A percentile compares a stretch with the other conserved stretches of the same genome.
These are phyloP conservation scores for Isochrysis galbana DNA, from an alignment of 78 protist genomes.

Conservation along the genomic window DNA sequence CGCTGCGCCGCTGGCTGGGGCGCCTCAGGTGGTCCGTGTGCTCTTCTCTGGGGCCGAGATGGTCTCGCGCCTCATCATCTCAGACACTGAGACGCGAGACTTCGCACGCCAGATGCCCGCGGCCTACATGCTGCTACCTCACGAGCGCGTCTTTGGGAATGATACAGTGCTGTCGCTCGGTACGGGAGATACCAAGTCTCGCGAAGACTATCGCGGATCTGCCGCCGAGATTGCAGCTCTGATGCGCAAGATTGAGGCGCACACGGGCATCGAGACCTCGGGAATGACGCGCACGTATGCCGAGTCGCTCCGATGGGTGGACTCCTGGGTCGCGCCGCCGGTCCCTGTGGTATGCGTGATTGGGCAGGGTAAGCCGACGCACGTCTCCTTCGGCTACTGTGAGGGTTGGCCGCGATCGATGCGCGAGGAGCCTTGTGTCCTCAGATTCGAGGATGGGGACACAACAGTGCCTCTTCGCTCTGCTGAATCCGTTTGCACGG, in stretches of 20 bases:
- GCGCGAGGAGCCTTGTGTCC: background rate
- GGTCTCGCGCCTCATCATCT: background rate
- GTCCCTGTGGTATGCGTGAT: background rate
- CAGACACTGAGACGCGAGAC: background rate
- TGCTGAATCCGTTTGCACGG: background rate
- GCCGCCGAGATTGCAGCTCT: background rate
- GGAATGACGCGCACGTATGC: background rate
- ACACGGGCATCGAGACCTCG: background rate
- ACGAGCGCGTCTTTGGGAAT: background rate
- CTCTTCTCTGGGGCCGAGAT: background rate
- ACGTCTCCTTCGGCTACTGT: background rate
- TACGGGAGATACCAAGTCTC: background rate
- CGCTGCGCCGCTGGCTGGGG: background rate
- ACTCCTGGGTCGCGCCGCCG: background rate
- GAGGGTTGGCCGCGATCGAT: background rate
- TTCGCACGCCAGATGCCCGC: background rate
- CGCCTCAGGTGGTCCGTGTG: background rate
- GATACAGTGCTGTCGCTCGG: background rate
- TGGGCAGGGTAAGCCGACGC: background rate
- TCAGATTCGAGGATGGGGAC: background rate
- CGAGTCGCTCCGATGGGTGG: background rate
- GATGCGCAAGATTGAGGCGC: background rate
- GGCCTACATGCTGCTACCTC: constrained; percentile 8
- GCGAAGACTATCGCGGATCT: background rate
- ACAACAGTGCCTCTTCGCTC: background rate